Conservation (phyloP, 2,329 filamentous ascomycete species). For the Mariannaea elegans region DNA sequence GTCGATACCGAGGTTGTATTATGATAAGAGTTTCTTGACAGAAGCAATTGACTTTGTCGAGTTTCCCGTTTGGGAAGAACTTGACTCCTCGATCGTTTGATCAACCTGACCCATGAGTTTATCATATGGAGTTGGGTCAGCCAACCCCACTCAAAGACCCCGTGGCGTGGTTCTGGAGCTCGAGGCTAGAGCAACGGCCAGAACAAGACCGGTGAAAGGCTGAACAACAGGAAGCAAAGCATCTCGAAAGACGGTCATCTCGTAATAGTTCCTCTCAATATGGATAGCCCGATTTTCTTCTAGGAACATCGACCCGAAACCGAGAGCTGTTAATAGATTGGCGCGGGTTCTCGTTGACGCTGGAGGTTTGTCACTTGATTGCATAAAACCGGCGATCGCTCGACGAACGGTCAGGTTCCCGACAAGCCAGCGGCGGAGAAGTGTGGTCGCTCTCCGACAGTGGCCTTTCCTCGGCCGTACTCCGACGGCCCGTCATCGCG, state of each 20-base stretch:
- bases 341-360: background rate
- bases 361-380: background rate
- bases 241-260: background rate
- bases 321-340: background rate
- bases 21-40: too few relatives aligned
- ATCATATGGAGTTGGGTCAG: slow-evolving; percentile 12
- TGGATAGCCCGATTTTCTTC: too few relatives aligned
- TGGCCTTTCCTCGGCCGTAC: slow-evolving; percentile 9
- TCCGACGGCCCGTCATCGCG: slow-evolving; percentile 17
- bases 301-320: background rate
- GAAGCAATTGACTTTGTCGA: too few relatives aligned
- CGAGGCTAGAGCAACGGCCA: background rate
- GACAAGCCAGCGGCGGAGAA: background rate
- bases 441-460: background rate
- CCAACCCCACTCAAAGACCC: slow-evolving; percentile 14
- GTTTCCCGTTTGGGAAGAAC: too few relatives aligned
- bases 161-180: background rate
- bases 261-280: too few relatives aligned
- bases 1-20: too few relatives aligned
- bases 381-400: background rate
- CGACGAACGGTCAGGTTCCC: background rate
- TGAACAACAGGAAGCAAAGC: background rate
- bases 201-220: too few relatives aligned
- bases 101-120: slow-evolving; percentile 7
- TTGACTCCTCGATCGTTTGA: background rate